These are phyloP conservation scores for Seiridium unicorne DNA, from an alignment of 2,329 filamentous ascomycete species.

Conservation along the genomic window DNA sequence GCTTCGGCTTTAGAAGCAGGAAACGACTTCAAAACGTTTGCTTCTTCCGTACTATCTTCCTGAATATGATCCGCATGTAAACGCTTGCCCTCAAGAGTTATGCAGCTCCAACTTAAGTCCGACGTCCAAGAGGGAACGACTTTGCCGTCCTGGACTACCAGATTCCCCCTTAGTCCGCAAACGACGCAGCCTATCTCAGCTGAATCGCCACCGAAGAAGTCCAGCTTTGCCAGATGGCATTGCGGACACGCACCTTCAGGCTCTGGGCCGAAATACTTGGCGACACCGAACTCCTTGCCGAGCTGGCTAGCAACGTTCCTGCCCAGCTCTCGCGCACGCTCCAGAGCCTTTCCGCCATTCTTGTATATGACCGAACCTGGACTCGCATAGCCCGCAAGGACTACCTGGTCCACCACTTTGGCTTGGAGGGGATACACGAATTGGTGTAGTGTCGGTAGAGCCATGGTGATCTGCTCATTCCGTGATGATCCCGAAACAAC, in stretches of 20 bases:
- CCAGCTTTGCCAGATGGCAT: slow-evolving; percentile 3
- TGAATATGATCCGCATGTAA: slow-evolving; percentile 1
- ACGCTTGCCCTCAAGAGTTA: slow-evolving; percentile 3
- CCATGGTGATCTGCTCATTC: slow-evolving; percentile 4
- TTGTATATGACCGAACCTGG: slow-evolving; percentile 5
- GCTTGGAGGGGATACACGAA: slow-evolving; percentile 4
- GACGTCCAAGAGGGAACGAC: not conserved
- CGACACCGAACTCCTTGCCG: not conserved
- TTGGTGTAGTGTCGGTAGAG: slow-evolving; percentile 4
- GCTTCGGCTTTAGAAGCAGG: not conserved
- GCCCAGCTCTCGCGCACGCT: slow-evolving; percentile 1
- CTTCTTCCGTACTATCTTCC: not conserved
- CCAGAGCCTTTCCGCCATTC: not conserved
- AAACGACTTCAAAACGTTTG: not conserved
- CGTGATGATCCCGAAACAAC: not conserved
- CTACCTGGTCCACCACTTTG: slow-evolving; percentile 4
- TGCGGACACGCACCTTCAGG: not conserved
- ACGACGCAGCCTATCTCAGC: not conserved
- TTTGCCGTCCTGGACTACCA: not conserved
- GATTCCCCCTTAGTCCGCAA: not conserved
- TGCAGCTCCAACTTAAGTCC: not conserved
- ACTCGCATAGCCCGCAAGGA: not conserved
- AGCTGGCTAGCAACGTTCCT: slow-evolving; percentile 3
- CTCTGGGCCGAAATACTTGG: not conserved
- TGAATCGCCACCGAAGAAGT: not conserved